phyloP scores from a whole-genome alignment of 495 filamentous ascomycete species.

The Xylaria palmicola region DNA sequence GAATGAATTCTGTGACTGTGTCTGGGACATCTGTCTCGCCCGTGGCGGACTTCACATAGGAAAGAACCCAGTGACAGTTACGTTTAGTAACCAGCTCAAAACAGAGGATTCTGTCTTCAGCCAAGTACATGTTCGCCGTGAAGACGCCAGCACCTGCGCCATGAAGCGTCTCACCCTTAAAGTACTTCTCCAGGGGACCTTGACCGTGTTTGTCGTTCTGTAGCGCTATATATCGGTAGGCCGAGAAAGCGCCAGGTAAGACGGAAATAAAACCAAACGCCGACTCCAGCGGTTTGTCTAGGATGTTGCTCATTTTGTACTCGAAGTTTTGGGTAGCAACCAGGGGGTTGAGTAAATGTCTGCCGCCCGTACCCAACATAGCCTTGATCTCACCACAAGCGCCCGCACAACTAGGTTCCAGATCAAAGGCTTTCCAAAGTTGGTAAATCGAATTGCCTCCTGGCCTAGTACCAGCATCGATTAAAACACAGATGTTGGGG shows the following conservation, averaged over 20 bases:
- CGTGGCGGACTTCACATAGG: conserved; percentile 95
- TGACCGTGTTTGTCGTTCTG: conserved; percentile 95
- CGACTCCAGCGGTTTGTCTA: conserved; percentile 97
- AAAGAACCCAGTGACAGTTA: conserved; percentile 93
- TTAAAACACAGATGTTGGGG: conserved; percentile 93
- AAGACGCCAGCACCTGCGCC: conserved; percentile 93
- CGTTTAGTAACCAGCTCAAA: conserved; percentile 98
- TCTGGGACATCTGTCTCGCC: conserved; percentile 99
- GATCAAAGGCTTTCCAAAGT: conserved; percentile 97
- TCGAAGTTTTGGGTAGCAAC: conserved; percentile 99
- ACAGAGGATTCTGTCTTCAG: conserved; percentile 98
- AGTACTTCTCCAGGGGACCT: conserved; percentile 95
- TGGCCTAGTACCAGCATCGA: conserved; percentile 94
- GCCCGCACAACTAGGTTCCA: conserved; percentile 95
- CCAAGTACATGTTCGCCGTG: conserved; percentile 99
- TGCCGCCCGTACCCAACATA: conserved; percentile 86
- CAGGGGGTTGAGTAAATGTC: conserved; percentile 87
- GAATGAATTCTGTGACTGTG: conserved; percentile 89
- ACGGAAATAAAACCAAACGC: conserved; percentile 98
- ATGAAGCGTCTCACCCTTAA: conserved; percentile 96
- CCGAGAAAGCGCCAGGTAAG: conserved; percentile 95
- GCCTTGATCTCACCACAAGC: conserved; percentile 99
- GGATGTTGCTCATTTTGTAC: conserved; percentile 99
- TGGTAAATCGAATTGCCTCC: conserved; percentile 93
- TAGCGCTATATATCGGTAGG: conserved; percentile 89